Evolutionary conservation across 495 filamentous ascomycete genomes (phyloP).

Genomic region (Penicillium soppii): DNA sequence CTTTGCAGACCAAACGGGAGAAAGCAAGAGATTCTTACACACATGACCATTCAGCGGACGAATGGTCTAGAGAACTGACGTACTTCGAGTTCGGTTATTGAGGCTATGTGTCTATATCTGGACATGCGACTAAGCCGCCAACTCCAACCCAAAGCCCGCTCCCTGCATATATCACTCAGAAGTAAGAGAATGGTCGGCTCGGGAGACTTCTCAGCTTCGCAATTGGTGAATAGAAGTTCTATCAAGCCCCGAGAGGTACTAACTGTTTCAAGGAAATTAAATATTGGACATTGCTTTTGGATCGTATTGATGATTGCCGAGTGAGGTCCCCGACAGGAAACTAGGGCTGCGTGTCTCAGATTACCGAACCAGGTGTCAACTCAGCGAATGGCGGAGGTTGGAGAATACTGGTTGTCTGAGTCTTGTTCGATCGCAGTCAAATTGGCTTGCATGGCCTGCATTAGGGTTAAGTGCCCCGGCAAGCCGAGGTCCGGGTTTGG

Average conservation of each 20-base stretch:
- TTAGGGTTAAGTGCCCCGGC: conserved; percentile 2
- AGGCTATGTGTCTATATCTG: not conserved
- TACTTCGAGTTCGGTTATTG: not conserved
- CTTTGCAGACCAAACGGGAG: not conserved
- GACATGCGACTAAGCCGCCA: not conserved
- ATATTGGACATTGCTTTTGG: not conserved
- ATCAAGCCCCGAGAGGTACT: not conserved
- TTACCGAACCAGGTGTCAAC: not conserved
- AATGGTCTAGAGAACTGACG: not conserved
- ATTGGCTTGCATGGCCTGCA: conserved; percentile 2
- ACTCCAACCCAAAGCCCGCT: not conserved
- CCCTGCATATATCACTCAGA: not conserved
- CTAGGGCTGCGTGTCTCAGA: not conserved
- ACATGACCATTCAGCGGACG: not conserved
- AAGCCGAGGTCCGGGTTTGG: not conserved
- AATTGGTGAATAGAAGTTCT: not conserved
- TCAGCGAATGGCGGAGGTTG: not conserved
- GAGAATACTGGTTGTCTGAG: not conserved
- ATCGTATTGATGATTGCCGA: not conserved
- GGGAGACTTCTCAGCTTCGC: not conserved
- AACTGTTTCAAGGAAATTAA: not conserved
- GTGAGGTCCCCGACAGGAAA: not conserved
- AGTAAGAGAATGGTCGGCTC: not conserved
- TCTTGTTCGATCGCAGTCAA: not conserved
- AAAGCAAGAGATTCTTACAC: not conserved